phyloP scores from a whole-genome alignment of 345 rosid genomes.

The Eucalyptus regnans region DNA sequence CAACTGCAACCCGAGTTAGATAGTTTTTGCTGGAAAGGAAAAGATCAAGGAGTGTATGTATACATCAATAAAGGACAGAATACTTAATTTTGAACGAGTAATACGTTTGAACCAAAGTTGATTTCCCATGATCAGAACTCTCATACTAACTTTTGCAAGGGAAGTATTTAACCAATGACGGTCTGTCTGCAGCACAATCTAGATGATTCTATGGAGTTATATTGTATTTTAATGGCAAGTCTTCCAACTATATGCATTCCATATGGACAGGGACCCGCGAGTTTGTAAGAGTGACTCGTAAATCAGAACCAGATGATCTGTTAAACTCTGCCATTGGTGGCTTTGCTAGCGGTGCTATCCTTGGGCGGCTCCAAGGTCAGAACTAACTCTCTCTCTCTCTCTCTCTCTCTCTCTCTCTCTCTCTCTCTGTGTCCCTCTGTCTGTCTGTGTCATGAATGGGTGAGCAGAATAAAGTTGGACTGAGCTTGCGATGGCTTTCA shows the following conservation, averaged over 20 bases:
- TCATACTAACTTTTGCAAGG: neutral
- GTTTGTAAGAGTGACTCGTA: conserved; percentile 54
- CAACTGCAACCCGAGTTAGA: neutral
- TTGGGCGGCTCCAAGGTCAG: conserved; percentile 80
- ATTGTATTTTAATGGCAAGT: neutral
- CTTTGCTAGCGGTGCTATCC: conserved; percentile 68
- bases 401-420: neutral
- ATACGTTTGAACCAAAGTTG: neutral
- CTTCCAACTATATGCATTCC: neutral
- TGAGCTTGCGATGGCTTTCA: neutral
- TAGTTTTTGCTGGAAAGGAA: neutral
- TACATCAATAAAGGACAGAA: neutral
- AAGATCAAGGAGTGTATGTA: neutral
- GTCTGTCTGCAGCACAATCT: neutral
- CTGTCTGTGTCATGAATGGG: neutral
- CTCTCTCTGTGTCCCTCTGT: neutral
- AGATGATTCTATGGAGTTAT: neutral
- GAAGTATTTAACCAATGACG: neutral
- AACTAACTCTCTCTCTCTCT: neutral
- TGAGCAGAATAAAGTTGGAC: neutral
- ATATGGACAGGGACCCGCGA: conserved; percentile 57
- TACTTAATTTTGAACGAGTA: neutral
- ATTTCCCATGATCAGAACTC: neutral
- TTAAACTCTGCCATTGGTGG: conserved; percentile 73
- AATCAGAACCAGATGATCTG: conserved; percentile 57